Evolutionary conservation across 2,329 filamentous ascomycete genomes (phyloP).

Genomic region (Biscogniauxia marginata): DNA sequence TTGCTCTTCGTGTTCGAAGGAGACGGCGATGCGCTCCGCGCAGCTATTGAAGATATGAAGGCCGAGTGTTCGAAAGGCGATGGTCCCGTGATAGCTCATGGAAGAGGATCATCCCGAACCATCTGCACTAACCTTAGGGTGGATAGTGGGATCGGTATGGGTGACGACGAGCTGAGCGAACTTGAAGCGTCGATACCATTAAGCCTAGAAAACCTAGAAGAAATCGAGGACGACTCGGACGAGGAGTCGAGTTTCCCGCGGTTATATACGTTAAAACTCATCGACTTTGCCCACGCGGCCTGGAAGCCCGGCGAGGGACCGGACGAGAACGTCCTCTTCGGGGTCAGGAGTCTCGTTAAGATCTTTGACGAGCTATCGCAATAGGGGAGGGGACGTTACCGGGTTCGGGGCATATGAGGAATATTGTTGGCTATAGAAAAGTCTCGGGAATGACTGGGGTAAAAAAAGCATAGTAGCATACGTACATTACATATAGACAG

Average conservation of each 20-base stretch:
- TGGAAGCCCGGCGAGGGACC: conserved; percentile 81
- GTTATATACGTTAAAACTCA: conserved; percentile 79
- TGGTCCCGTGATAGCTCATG: conserved; percentile 36
- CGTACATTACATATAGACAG: conserved; percentile 10
- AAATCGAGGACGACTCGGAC: conserved; percentile 48
- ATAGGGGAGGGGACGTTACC: conserved; percentile 14
- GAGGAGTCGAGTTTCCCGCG: conserved; percentile 51
- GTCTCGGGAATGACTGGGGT: background rate
- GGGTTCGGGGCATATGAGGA: background rate
- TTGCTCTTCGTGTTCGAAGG: conserved; percentile 65
- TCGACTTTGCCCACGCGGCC: conserved; percentile 92
- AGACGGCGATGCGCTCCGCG: conserved; percentile 53
- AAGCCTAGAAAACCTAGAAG: conserved; percentile 21
- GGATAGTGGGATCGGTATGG: conserved; percentile 55
- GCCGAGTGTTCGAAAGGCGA: conserved; percentile 48
- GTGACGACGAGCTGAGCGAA: conserved; percentile 42
- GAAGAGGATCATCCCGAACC: conserved; percentile 22
- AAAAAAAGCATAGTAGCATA: conserved; percentile 2
- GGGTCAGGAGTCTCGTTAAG: conserved; percentile 67
- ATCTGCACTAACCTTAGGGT: conserved; percentile 42
- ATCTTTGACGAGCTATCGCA: conserved; percentile 67
- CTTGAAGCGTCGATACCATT: conserved; percentile 8
- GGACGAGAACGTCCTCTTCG: conserved; percentile 78
- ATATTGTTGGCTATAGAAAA: background rate
- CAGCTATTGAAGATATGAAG: conserved; percentile 55